phyloP scores from a whole-genome alignment of 2,329 filamentous ascomycete species.

The Botrytis porri region DNA sequence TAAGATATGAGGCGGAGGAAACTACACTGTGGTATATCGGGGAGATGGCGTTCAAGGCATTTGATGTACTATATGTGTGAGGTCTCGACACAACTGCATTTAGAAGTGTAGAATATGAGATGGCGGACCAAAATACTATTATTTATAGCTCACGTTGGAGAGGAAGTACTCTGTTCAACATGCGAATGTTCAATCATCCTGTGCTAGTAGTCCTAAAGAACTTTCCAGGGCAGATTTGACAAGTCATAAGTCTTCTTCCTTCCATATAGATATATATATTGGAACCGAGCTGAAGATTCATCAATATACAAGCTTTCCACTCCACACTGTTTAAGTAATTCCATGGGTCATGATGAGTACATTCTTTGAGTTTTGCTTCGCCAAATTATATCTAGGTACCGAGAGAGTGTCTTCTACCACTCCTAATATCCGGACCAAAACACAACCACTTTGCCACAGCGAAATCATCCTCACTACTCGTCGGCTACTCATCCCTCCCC shows the following conservation, averaged over 20 bases:
- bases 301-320: background rate
- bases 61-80: slow-evolving; percentile 20
- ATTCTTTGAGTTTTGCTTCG: background rate
- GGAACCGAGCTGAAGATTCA: background rate
- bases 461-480: background rate
- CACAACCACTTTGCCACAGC: background rate
- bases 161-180: background rate
- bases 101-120: slow-evolving; percentile 13
- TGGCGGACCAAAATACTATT: slow-evolving; percentile 8
- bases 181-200: background rate
- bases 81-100: slow-evolving; percentile 16
- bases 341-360: background rate
- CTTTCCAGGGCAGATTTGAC: background rate
- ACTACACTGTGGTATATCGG: slow-evolving; percentile 19
- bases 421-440: background rate
- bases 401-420: background rate
- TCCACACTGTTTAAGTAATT: background rate
- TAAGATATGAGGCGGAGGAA: slow-evolving; percentile 2
- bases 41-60: slow-evolving; percentile 23
- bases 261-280: background rate
- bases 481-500: too few species aligned
- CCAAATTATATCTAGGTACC: background rate
- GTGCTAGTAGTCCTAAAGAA: background rate
- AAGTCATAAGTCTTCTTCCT: background rate
- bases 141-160: slow-evolving; percentile 9